Conservation (phyloP, 345 rosid species). For the Ricinus communis region DNA sequence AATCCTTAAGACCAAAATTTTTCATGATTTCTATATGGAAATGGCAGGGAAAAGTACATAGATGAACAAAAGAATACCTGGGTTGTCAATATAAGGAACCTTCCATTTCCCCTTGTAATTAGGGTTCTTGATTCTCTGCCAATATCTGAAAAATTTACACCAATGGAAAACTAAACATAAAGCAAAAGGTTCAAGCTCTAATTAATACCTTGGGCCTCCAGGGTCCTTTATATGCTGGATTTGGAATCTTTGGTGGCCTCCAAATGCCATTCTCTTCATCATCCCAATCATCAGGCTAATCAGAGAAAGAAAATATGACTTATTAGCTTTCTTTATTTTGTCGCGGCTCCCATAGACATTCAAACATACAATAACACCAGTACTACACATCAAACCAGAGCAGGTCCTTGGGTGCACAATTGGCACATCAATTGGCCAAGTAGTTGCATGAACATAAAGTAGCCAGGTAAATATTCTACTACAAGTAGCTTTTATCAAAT, state of each 20-base stretch:
- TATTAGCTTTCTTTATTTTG: slow-evolving; percentile 3
- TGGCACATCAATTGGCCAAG: background rate
- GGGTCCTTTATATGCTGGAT: slow-evolving; percentile 50
- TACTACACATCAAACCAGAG: background rate
- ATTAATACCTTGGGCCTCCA: slow-evolving; percentile 42
- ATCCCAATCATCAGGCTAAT: slow-evolving; percentile 48
- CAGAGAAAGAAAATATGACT: background rate
- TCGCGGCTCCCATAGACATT: background rate
- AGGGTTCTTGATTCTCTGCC: slow-evolving; percentile 86
- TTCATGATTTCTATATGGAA: background rate
- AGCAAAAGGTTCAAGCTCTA: slow-evolving; percentile 2
- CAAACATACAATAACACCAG: background rate
- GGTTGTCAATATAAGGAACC: slow-evolving; percentile 87
- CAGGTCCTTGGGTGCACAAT: background rate
- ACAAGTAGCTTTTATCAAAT: background rate
- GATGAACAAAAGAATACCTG: slow-evolving; percentile 44
- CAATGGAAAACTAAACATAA: background rate
- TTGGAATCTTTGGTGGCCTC: slow-evolving; percentile 43
- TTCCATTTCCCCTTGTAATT: slow-evolving; percentile 94
- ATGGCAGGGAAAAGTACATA: background rate
- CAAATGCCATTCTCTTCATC: slow-evolving; percentile 49
- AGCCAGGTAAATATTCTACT: background rate
- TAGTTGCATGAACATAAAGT: background rate
- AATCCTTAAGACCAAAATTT: background rate
- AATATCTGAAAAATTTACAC: background rate